Evolutionary conservation across 768 basidiomycete species (phyloP), one percentile per base, ranked within the genome.

Genomic region (Lactarius quietus): DNA sequence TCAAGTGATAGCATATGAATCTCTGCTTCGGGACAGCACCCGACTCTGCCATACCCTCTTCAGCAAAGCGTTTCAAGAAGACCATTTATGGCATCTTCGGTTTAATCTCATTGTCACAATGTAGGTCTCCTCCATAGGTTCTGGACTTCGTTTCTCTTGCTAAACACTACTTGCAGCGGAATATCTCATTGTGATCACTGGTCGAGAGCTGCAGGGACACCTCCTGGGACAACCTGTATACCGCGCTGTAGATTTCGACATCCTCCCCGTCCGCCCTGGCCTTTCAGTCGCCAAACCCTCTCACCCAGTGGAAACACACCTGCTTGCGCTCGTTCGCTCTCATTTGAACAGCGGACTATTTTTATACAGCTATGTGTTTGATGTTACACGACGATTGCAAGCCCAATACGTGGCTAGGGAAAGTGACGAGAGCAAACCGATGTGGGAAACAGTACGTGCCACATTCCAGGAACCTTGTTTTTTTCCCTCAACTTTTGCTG

Each of bases 351-450:
- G 83, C 20, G 92, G 93, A n/a, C 81, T 81, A 59, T 92, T 98
- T 73, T 82, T 95, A 73, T 97, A 94, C 78, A 92, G 91, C 67
- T 97, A 98, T 75, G 85, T 82, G 2, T 95, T 86, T 83, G 94
- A 98, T 75, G 74, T 99, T 69, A 96, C 97, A 15, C 85, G 89
- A 62, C 81, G 91, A 53, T 76, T 98, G 63, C 95, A 99, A 81
- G 80, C 83, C 41, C 96, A 98, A 74, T 87, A 86, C 82, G 78
- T 81, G 39, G 77, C 80, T 12, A 80, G 80, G 57, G 82, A 86
- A 55, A 72, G 77, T 38, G 83, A 85, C 43, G 76, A 75, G 29
- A 79, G 77, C 28, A 87, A 78, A 73, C 79, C 87, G 12, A 78
- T 91, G 55, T 95, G 89, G 90, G 85, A 93, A 78, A 81, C 84